A percentile compares a stretch with the other conserved stretches of the same genome.
These are phyloP conservation scores for Boeremia exigua DNA, from an alignment of 2,329 filamentous ascomycete genomes.

Conservation along the genomic window DNA sequence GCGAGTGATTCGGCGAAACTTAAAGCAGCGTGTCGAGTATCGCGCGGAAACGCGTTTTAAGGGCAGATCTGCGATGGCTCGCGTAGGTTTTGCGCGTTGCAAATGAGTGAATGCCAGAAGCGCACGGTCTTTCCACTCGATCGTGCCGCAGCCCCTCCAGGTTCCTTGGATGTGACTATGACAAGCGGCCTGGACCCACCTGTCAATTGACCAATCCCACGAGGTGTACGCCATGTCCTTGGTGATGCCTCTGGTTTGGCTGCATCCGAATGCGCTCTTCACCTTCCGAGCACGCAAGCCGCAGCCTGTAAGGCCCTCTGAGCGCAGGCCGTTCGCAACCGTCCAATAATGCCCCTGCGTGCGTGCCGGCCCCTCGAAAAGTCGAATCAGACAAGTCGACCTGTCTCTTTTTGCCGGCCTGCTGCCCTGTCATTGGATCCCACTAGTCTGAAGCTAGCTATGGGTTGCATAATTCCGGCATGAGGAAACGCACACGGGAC, in stretches of 20 bases:
- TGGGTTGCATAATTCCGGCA: conserved; percentile 44
- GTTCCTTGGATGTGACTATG: conserved; percentile 11
- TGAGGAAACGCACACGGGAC: conserved; percentile 50
- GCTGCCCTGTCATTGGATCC: conserved; percentile 32
- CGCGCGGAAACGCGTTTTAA: background rate
- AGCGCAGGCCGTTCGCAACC: conserved; percentile 11
- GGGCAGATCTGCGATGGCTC: conserved; percentile 7
- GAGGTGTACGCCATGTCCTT: conserved; percentile 4
- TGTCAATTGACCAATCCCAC: conserved; percentile 11
- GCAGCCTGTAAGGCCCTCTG: conserved; percentile 26
- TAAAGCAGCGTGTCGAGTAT: conserved; percentile 1
- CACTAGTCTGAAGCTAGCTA: conserved; percentile 25
- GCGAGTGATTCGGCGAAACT: background rate
- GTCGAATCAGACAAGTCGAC: conserved; percentile 35
- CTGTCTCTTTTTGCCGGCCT: conserved; percentile 27
- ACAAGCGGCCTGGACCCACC: conserved; percentile 18
- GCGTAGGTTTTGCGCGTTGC: conserved; percentile 6
- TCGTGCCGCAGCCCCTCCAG: conserved; percentile 12
- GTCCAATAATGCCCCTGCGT: conserved; percentile 28
- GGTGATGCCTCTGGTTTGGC: conserved; percentile 16
- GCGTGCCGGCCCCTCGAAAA: conserved; percentile 28
- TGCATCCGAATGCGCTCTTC: conserved; percentile 24
- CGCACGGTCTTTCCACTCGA: conserved; percentile 7
- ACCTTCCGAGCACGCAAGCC: conserved; percentile 28
- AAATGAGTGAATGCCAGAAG: conserved; percentile 8